Evolutionary conservation across 805 yeast genomes (phyloP).

Genomic region (Kluyveromyces siamensis): DNA sequence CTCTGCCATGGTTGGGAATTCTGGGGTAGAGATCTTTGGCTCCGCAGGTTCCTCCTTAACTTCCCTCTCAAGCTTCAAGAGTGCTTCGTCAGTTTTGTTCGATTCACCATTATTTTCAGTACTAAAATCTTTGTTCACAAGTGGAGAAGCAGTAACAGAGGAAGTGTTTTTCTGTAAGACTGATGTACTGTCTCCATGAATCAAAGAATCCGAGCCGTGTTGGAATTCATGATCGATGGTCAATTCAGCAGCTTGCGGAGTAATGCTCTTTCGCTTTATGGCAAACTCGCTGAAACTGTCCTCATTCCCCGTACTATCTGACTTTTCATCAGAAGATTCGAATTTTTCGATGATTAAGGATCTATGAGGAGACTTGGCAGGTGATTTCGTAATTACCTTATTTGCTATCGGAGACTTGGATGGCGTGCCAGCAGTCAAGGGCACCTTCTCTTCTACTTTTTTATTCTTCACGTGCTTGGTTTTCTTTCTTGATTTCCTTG

Average conservation of each 20-base stretch:
- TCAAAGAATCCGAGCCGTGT: background rate
- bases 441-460: slow-evolving; percentile 7
- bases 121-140: slow-evolving; percentile 4
- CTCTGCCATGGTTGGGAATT: slow-evolving; percentile 13
- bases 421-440: slow-evolving; percentile 7
- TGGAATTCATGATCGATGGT: background rate
- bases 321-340: slow-evolving; percentile 8
- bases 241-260: background rate
- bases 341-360: slow-evolving; percentile 16
- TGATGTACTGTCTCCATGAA: background rate
- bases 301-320: slow-evolving; percentile 9
- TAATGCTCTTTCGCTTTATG: slow-evolving; percentile 10
- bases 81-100: background rate
- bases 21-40: slow-evolving; percentile 10
- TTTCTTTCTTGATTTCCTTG: slow-evolving; percentile 1
- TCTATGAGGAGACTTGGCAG: slow-evolving; percentile 17
- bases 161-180: background rate
- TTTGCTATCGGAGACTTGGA: slow-evolving; percentile 17
- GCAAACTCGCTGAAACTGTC: slow-evolving; percentile 12
- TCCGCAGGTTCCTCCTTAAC: slow-evolving; percentile 4
- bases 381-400: slow-evolving; percentile 18
- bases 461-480: slow-evolving; percentile 2
- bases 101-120: slow-evolving; percentile 7
- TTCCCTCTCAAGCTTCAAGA: background rate
- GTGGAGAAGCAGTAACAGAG: background rate